Evolutionary conservation across 306 rosid species (phyloP).

Genomic region (Ormosia semicastrata): DNA sequence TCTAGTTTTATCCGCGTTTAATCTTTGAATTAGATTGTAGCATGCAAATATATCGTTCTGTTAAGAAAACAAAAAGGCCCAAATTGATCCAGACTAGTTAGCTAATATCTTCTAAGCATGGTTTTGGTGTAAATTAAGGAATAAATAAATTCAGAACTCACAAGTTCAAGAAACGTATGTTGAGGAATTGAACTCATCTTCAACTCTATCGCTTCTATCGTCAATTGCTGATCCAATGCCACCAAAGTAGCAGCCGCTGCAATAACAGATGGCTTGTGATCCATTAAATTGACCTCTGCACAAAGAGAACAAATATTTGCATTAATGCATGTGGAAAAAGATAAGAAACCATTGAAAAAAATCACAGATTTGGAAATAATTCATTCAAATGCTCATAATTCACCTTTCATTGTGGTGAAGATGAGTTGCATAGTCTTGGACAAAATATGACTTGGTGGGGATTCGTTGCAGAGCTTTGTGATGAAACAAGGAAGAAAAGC

Average conservation of each 20-base stretch:
- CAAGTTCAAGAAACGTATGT: slow-evolving; percentile 42
- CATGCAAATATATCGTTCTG: slow-evolving; percentile 62
- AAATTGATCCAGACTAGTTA: background rate
- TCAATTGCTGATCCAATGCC: slow-evolving; percentile 53
- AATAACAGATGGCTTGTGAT: slow-evolving; percentile 65
- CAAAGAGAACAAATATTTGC: background rate
- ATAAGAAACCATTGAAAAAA: background rate
- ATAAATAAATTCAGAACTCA: slow-evolving; percentile 33
- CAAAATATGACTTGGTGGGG: slow-evolving; percentile 34
- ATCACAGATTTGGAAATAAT: background rate
- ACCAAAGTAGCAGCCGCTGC: slow-evolving; percentile 76
- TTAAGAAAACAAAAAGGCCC: background rate
- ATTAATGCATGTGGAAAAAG: slow-evolving; percentile 7
- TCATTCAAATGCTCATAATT: background rate
- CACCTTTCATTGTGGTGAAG: slow-evolving; percentile 59
- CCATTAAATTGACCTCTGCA: slow-evolving; percentile 64
- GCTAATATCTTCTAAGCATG: background rate
- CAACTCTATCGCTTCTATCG: slow-evolving; percentile 46
- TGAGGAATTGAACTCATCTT: slow-evolving; percentile 60
- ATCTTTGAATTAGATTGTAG: slow-evolving; percentile 55
- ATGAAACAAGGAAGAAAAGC: slow-evolving; percentile 64
- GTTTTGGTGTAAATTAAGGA: background rate
- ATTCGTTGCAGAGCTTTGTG: slow-evolving; percentile 43
- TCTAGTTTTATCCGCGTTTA: slow-evolving; percentile 36
- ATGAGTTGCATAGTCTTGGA: slow-evolving; percentile 47